Conservation (phyloP, 1,284 basidiomycete species). For the Ceratobasidium sp. region DNA sequence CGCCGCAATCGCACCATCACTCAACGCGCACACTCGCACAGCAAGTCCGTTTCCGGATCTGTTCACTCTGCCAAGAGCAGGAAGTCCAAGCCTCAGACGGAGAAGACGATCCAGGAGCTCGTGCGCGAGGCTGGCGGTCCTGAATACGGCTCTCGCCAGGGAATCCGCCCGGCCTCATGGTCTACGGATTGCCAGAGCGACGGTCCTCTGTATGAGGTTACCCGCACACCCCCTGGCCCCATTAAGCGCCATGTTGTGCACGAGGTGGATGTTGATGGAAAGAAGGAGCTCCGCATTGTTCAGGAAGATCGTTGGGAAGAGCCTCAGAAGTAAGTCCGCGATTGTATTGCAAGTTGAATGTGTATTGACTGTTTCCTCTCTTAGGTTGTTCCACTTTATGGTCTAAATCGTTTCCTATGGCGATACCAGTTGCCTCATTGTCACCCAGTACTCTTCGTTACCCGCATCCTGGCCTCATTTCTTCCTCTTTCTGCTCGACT, state of each 20-base stretch:
- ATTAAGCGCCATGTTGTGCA: slow-evolving; percentile 29
- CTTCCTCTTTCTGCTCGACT: background rate
- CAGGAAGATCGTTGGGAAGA: slow-evolving; percentile 24
- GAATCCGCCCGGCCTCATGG: slow-evolving; percentile 4
- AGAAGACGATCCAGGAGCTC: slow-evolving; percentile 38
- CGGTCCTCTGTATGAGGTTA: slow-evolving; percentile 32
- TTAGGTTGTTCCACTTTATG: slow-evolving; percentile 37
- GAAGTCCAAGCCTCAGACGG: background rate
- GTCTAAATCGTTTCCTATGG: background rate
- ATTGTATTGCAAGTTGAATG: background rate
- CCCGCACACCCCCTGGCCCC: slow-evolving; percentile 17
- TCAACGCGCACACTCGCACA: slow-evolving; percentile 22
- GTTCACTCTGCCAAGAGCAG: background rate
- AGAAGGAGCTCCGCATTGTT: slow-evolving; percentile 24
- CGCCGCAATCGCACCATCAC: slow-evolving; percentile 37
- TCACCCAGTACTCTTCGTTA: slow-evolving; percentile 8
- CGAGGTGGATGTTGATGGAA: slow-evolving; percentile 32
- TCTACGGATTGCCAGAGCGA: background rate
- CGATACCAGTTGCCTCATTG: slow-evolving; percentile 8
- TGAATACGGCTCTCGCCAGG: slow-evolving; percentile 24
- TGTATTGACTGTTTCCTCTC: background rate
- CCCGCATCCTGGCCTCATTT: slow-evolving; percentile 13
- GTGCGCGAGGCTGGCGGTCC: slow-evolving; percentile 31
- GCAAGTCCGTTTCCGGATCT: slow-evolving; percentile 4
- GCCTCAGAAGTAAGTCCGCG: slow-evolving; percentile 35